These are phyloP conservation scores for Setomelanomma holmii DNA, from an alignment of 2,329 filamentous ascomycete species.

Conservation along the genomic window DNA sequence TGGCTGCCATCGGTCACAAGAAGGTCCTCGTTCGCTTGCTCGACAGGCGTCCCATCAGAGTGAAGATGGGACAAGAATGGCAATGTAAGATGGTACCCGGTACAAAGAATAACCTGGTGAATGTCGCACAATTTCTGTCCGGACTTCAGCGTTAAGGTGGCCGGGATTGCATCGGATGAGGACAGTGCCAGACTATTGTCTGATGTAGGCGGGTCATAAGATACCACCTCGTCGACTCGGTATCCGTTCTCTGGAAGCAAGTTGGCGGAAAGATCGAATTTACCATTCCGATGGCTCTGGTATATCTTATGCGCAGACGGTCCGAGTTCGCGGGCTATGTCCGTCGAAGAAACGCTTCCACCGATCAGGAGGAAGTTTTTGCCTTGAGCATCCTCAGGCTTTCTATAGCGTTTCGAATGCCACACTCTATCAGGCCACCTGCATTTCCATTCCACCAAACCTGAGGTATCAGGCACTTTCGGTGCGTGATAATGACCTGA, in stretches of 20 bases:
- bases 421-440: constrained; percentile 54
- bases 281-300: constrained; percentile 66
- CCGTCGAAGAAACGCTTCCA: constrained; percentile 62
- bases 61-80: constrained; percentile 67
- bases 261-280: constrained; percentile 63
- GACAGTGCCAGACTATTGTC: not conserved
- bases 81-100: constrained; percentile 72
- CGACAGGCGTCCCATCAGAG: constrained; percentile 51
- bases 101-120: constrained; percentile 69
- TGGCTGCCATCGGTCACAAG: constrained; percentile 71
- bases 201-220: constrained; percentile 49
- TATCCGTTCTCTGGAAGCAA: constrained; percentile 62
- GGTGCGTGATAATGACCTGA: constrained; percentile 63
- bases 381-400: constrained; percentile 56
- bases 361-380: constrained; percentile 66
- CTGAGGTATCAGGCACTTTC: constrained; percentile 58
- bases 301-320: constrained; percentile 54
- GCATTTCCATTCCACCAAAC: constrained; percentile 56
- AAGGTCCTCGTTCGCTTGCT: constrained; percentile 59
- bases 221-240: constrained; percentile 60
- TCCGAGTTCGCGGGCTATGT: constrained; percentile 62
- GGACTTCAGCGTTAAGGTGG: constrained; percentile 60
- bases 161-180: constrained; percentile 54
- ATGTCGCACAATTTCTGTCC: constrained; percentile 63
- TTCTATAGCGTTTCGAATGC: constrained; percentile 62